Evolutionary conservation across 2,329 filamentous ascomycete genomes (phyloP), one percentile per base, ranked within the genome.

Genomic region (Neurospora crassa): DNA sequence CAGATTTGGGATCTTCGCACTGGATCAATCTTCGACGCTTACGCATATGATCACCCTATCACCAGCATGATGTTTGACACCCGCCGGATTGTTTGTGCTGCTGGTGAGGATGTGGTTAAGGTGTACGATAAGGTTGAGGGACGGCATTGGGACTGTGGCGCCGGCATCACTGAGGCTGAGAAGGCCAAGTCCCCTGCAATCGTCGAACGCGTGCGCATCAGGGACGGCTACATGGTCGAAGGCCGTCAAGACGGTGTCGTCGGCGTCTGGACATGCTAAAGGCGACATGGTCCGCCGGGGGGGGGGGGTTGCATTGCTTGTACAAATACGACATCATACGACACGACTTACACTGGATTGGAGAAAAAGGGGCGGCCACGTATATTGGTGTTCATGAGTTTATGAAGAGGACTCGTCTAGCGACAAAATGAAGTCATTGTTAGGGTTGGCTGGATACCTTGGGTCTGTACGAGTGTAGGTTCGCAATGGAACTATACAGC

Each of bases 1-100:
- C 78, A 98, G 94, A 98, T 99, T 79, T 99, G 96, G 96, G 96
- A 99, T 82, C 91, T 99, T 71, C 92, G 96, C 70, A 98, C 94
- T 14, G 96, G 96, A 67, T 94, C 94, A 42, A 97, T 99, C 76
- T 92, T 92, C 80, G 96, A 99, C 80, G 96, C 95, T 20, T 99
- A 94, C 80, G 96, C 95, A 29, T 99, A 98, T 82, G 94, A 98
- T 78, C 87, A 92, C 77, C 90, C 94, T 0, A 88, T 99, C 71
- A 97, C 94, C 41, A 93, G 91, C 84, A 97, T 98, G 94, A 97
- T 96, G 91, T 99, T 99, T 79, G 96, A 99, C 81, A 83, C 89
- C 16, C 90, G 94, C 69, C 89, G 94, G 69, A 99, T 99, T 75
- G 94, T 96, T 42, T 89, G 92, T 69, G 95, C 96, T 2, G 94